phyloP scores from a whole-genome alignment of 139 green algal species.

The Chlamydomonas schloesseri region DNA sequence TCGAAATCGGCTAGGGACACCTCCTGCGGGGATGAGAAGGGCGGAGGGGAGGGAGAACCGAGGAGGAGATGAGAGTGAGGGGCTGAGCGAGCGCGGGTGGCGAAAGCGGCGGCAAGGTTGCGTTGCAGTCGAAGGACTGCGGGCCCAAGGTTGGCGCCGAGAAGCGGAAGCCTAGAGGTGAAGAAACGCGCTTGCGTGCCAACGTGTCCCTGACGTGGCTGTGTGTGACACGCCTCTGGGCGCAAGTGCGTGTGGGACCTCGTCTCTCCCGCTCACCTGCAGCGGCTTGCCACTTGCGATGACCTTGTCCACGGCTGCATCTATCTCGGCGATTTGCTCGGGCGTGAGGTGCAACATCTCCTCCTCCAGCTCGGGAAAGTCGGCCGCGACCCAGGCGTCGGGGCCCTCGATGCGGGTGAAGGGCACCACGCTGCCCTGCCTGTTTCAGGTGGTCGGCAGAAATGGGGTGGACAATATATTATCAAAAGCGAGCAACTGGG shows the following conservation, averaged over 20 bases:
- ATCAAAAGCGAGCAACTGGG: no score
- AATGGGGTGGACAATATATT: no score
- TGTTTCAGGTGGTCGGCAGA: not conserved
- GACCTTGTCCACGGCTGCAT: conserved; percentile 44
- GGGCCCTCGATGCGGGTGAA: conserved; percentile 60
- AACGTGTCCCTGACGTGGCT: no score
- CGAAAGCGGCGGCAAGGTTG: no score
- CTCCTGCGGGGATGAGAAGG: conserved; percentile 33
- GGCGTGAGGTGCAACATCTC: conserved; percentile 52
- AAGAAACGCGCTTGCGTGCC: no score
- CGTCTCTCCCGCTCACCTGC: conserved; percentile 38
- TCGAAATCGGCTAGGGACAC: conserved; percentile 59
- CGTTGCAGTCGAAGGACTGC: no score
- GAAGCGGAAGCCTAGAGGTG: no score
- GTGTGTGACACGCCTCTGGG: conserved; percentile 10
- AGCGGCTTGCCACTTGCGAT: conserved; percentile 48
- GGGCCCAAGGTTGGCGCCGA: no score
- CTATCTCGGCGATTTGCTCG: conserved; percentile 57
- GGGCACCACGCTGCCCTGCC: conserved; percentile 50
- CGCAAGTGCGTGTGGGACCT: no score
- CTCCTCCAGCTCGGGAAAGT: conserved; percentile 42
- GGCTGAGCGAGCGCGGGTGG: not conserved
- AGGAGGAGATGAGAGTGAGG: not conserved
- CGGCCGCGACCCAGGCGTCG: conserved; percentile 53
- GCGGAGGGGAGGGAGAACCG: not conserved